phyloP scores from a whole-genome alignment of 192 early-diverging fungal genomes.

The Coemansia asiatica region DNA sequence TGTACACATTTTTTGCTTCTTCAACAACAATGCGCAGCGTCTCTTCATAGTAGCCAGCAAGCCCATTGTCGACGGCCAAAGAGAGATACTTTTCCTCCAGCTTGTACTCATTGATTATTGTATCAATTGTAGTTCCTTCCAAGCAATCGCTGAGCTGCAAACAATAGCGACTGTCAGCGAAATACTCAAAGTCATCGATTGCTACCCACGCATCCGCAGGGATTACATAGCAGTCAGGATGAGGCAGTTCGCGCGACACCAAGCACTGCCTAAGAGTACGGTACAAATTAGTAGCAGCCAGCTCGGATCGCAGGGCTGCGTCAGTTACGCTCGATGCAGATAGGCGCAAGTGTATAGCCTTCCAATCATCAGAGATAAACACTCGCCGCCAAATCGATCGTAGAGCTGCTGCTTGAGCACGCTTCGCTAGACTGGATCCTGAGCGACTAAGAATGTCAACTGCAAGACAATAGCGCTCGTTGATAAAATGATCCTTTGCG shows the following conservation, averaged over 20 bases:
- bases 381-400: conserved; percentile 49
- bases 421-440: conserved; percentile 23
- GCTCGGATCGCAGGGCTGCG: conserved; percentile 24
- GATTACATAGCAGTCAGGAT: conserved; percentile 33
- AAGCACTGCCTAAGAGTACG: conserved; percentile 28
- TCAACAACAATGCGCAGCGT: conserved; percentile 34
- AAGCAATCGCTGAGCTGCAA: conserved; percentile 9
- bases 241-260: conserved; percentile 24
- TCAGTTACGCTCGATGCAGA: conserved; percentile 22
- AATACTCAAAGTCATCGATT: conserved; percentile 18
- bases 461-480: conserved; percentile 32
- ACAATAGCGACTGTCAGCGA: conserved; percentile 9
- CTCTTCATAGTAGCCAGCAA: conserved; percentile 33
- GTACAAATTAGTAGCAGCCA: conserved; percentile 28
- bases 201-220: conserved; percentile 18
- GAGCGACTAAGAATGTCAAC: conserved; percentile 44
- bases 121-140: background rate
- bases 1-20: conserved; percentile 2
- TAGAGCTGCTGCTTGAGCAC: conserved; percentile 24
- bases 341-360: conserved; percentile 6
- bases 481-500: conserved; percentile 10
- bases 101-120: background rate
- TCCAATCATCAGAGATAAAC: conserved; percentile 44
- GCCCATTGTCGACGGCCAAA: conserved; percentile 10
- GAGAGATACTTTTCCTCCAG: background rate